Evolutionary conservation across 257 asterid species (phyloP).

Genomic region (Vinca minor): DNA sequence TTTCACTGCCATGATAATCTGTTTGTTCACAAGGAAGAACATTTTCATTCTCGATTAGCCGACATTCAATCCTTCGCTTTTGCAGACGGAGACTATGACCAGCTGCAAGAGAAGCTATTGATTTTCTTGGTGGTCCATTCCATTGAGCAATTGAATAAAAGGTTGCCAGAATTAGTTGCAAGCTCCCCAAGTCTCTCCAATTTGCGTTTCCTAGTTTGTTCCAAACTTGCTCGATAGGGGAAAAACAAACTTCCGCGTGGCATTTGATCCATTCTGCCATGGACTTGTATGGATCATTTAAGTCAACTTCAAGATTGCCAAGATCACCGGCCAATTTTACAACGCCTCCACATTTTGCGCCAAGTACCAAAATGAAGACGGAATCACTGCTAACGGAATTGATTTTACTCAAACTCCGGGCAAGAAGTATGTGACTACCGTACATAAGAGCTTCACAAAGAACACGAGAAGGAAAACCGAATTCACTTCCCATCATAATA

Average conservation of each 20-base stretch:
- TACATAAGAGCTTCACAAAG: conserved; percentile 74
- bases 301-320: conserved; percentile 55
- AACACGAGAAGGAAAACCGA: conserved; percentile 35
- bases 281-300: conserved; percentile 51
- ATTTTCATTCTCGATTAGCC: conserved; percentile 27
- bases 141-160: conserved; percentile 58
- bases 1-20: conserved; percentile 35
- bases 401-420: conserved; percentile 45
- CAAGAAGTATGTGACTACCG: conserved; percentile 51
- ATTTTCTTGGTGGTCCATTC: conserved; percentile 70
- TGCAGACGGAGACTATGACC: conserved; percentile 70
- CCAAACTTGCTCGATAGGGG: conserved; percentile 61
- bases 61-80: conserved; percentile 50
- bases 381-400: conserved; percentile 31
- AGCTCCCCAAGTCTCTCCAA: conserved; percentile 74
- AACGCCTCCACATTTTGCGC: conserved; percentile 62
- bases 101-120: conserved; percentile 62
- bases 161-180: conserved; percentile 57
- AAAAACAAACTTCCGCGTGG: conserved; percentile 53
- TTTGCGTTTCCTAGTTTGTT: conserved; percentile 81
- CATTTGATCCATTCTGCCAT: conserved; percentile 61
- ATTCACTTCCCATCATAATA: conserved; percentile 30
- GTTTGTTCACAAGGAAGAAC: conserved; percentile 27
- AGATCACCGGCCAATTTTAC: conserved; percentile 66
- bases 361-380: conserved; percentile 54